These are phyloP conservation scores for Penicillium cataractarum DNA, from an alignment of 495 filamentous ascomycete genomes.

Conservation along the genomic window DNA sequence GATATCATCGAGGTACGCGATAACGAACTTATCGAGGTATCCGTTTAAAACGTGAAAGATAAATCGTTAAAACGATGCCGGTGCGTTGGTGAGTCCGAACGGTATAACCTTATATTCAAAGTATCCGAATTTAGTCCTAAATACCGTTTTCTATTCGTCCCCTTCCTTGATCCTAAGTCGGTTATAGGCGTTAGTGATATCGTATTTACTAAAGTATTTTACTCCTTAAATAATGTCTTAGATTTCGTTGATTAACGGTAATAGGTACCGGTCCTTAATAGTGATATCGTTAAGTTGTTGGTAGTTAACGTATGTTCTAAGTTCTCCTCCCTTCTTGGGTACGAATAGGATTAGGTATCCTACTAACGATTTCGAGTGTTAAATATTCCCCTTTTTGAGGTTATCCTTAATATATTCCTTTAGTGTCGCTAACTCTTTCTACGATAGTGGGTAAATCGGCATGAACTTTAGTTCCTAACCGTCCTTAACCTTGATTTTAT, in stretches of 20 bases:
- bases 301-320: slow-evolving; percentile 31
- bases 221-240: slow-evolving; percentile 22
- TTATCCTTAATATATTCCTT: slow-evolving; percentile 3
- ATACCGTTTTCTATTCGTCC: slow-evolving; percentile 25
- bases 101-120: slow-evolving; percentile 24
- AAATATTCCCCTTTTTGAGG: slow-evolving; percentile 3
- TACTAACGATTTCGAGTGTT: background rate
- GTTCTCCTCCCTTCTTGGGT: slow-evolving; percentile 29
- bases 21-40: background rate
- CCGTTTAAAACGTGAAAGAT: background rate
- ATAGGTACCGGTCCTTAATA: slow-evolving; percentile 29
- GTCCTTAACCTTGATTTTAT: slow-evolving; percentile 6
- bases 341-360: slow-evolving; percentile 29
- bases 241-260: slow-evolving; percentile 26
- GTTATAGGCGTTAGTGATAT: slow-evolving; percentile 26
- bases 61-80: slow-evolving; percentile 16
- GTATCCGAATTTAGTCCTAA: slow-evolving; percentile 20
- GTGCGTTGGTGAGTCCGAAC: slow-evolving; percentile 24
- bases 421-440: slow-evolving; percentile 13
- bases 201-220: slow-evolving; percentile 31
- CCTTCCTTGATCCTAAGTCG: slow-evolving; percentile 17
- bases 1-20: background rate
- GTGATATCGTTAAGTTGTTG: slow-evolving; percentile 30
- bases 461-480: background rate
- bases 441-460: background rate